phyloP scores from a whole-genome alignment of 768 basidiomycete genomes.

The Serendipita sp. region DNA sequence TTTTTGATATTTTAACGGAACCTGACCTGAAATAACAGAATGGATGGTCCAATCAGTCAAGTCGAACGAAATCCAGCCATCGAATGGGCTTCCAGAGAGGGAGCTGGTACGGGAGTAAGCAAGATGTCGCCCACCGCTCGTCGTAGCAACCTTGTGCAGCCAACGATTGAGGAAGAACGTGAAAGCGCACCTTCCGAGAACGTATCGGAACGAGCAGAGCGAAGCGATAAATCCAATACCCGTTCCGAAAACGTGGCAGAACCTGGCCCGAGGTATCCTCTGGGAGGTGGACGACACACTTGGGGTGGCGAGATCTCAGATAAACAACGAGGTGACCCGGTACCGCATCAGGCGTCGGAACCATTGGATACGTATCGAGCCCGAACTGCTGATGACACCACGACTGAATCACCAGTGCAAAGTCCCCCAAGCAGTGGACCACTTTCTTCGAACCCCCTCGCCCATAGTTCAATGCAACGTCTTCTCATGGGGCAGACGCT shows the following conservation, averaged over 20 bases:
- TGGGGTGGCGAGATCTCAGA: background rate
- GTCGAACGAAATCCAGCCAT: slow-evolving; percentile 5
- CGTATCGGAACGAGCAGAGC: background rate
- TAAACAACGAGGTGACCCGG: background rate
- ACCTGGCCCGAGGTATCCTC: background rate
- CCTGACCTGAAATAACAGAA: slow-evolving; percentile 25
- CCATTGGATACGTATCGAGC: background rate
- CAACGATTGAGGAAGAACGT: slow-evolving; percentile 4
- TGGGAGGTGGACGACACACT: background rate
- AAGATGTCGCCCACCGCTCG: background rate
- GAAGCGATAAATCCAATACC: background rate
- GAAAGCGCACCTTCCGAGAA: background rate
- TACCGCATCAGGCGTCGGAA: background rate
- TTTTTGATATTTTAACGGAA: background rate
- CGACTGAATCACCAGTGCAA: background rate
- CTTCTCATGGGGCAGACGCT: background rate
- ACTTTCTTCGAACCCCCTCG: background rate
- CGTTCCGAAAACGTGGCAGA: background rate
- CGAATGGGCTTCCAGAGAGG: background rate
- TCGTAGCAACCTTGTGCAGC: background rate
- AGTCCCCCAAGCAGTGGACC: background rate
- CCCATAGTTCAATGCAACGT: background rate
- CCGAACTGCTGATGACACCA: background rate
- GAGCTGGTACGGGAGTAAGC: background rate
- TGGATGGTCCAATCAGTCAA: slow-evolving; percentile 44